Evolutionary conservation across 441 rosid genomes (phyloP).

Genomic region (Capsella rubella): DNA sequence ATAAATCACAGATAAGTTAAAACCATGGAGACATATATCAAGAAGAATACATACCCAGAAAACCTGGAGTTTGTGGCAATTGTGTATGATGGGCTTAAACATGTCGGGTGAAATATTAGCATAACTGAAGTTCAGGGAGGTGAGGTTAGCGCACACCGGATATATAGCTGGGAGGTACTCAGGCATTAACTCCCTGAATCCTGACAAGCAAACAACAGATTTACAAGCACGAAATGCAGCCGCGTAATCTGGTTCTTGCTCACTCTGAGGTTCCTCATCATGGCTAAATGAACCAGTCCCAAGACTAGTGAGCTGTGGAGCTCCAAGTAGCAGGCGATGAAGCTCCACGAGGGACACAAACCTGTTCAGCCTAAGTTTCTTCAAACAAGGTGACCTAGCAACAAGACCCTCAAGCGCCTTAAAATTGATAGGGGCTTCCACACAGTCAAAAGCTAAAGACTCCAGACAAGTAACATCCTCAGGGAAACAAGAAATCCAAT

Average conservation of each 20-base stretch:
- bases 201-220: conserved; percentile 82
- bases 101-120: conserved; percentile 73
- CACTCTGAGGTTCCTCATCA: conserved; percentile 48
- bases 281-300: conserved; percentile 83
- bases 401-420: conserved; percentile 69
- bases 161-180: conserved; percentile 68
- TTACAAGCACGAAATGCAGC: conserved; percentile 75
- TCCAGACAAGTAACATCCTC: conserved; percentile 66
- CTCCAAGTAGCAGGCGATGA: conserved; percentile 60
- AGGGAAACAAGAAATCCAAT: conserved; percentile 84
- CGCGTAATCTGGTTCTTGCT: conserved; percentile 60
- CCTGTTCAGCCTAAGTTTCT: conserved; percentile 74
- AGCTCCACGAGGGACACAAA: conserved; percentile 67
- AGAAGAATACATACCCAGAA: conserved; percentile 67
- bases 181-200: conserved; percentile 71
- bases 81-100: conserved; percentile 68
- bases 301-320: conserved; percentile 80
- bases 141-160: conserved; percentile 80
- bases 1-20: neutral
- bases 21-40: neutral
- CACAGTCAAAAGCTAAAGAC: conserved; percentile 78
- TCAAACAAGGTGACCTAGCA: conserved; percentile 67
- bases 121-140: conserved; percentile 86
- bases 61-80: conserved; percentile 70
- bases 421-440: conserved; percentile 62